A percentile compares a stretch with the other conserved stretches of the same genome.
phyloP scores from a whole-genome alignment of 306 rosid species.

The cucumber (Cucumis sativus) region Cucumber_9930_V3 NC_026660.2:30608501-30609000 shows the following conservation, averaged over 20 bases:
- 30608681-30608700: not conserved
- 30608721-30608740: not conserved
- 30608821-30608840: not conserved
- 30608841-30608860: not conserved
- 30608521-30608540: slow-evolving; percentile 28
- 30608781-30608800: not conserved
- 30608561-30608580: slow-evolving; percentile 28
- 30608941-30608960: not conserved
- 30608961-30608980: not conserved
- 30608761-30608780: not conserved
- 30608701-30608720: not conserved
- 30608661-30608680: not conserved
- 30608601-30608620: slow-evolving; percentile 14
- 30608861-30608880: not conserved
- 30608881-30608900: not conserved
- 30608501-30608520: slow-evolving; percentile 1
- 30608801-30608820: not conserved
- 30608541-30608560: slow-evolving; percentile 17
- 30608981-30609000: not conserved
- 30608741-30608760: not conserved
- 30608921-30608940: not conserved
- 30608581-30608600: slow-evolving; percentile 29
- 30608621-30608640: slow-evolving; percentile 4
- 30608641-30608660: not conserved
- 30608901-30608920: not conserved